These are phyloP conservation scores for Globisporangium nodosum DNA, from an alignment of 352 stramenopile genomes.

Conservation along the genomic window DNA sequence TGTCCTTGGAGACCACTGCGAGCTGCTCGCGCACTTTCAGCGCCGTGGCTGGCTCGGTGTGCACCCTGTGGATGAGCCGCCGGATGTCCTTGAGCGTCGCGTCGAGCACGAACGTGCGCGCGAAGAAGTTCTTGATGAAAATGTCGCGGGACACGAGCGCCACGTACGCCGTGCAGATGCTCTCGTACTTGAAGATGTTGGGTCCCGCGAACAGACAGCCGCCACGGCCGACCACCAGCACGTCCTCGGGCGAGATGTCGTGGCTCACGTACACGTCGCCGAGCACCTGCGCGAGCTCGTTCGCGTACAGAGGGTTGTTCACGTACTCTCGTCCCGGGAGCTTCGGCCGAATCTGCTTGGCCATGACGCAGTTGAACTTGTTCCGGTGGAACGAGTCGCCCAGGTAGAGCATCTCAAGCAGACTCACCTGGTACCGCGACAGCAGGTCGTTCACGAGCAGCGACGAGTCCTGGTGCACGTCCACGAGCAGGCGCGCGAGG, in stretches of 20 bases:
- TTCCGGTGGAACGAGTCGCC: slow-evolving; percentile 93
- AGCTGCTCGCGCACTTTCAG: slow-evolving; percentile 89
- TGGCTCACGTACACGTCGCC: slow-evolving; percentile 92
- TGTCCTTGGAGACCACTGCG: slow-evolving; percentile 89
- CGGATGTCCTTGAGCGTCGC: slow-evolving; percentile 95
- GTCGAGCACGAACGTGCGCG: slow-evolving; percentile 93
- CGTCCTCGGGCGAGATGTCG: slow-evolving; percentile 93
- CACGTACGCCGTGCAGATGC: slow-evolving; percentile 93
- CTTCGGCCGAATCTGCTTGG: slow-evolving; percentile 95
- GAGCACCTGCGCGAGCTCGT: slow-evolving; percentile 94
- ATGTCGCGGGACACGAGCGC: slow-evolving; percentile 96
- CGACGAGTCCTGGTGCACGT: slow-evolving; percentile 95
- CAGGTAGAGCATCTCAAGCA: slow-evolving; percentile 95
- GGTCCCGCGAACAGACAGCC: slow-evolving; percentile 93
- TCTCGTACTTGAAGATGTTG: slow-evolving; percentile 94
- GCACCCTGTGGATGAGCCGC: slow-evolving; percentile 83
- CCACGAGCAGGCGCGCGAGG: slow-evolving; percentile 93
- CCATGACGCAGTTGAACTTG: slow-evolving; percentile 98
- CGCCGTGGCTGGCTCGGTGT: slow-evolving; percentile 82
- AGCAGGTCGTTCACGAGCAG: slow-evolving; percentile 95
- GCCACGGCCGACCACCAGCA: slow-evolving; percentile 92
- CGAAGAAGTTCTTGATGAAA: slow-evolving; percentile 98
- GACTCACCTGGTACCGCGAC: slow-evolving; percentile 92
- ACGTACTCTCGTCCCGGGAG: slow-evolving; percentile 95
- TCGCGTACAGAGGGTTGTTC: slow-evolving; percentile 91